Percentiles rank a stretch among this genome's conserved stretches.
phyloP scores from a whole-genome alignment of 768 basidiomycete genomes.

The Phanerochaete sordida region DNA sequence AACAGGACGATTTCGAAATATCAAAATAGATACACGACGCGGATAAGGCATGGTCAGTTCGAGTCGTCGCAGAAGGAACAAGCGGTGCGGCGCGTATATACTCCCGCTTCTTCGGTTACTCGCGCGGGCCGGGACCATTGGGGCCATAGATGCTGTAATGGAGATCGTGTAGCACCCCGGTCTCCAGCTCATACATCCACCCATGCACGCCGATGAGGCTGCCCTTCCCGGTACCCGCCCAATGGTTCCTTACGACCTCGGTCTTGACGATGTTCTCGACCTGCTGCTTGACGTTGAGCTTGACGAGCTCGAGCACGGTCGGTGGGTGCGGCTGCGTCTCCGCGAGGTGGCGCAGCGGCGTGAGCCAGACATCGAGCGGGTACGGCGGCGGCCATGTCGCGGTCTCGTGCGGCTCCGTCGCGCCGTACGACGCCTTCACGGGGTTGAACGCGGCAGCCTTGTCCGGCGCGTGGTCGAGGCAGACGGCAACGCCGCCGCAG shows the following conservation, averaged over 20 bases:
- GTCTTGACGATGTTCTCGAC: conserved; percentile 1
- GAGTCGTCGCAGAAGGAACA: too few species aligned
- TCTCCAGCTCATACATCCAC: conserved; percentile 10
- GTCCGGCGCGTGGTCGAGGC: conserved; percentile 9
- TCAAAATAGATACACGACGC: too few species aligned
- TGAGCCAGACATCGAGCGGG: conserved; percentile 8
- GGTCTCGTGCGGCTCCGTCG: neutral
- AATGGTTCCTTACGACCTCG: conserved; percentile 2
- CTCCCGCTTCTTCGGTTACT: too few species aligned
- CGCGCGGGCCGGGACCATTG: too few species aligned
- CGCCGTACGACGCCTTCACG: neutral
- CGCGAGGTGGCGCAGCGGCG: conserved; percentile 3
- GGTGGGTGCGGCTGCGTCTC: conserved; percentile 1
- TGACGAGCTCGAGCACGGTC: conserved; percentile 3
- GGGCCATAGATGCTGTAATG: neutral
- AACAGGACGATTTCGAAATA: too few species aligned
- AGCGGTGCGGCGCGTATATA: too few species aligned
- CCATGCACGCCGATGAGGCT: conserved; percentile 8
- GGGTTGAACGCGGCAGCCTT: conserved; percentile 4
- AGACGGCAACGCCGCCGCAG: conserved; percentile 13
- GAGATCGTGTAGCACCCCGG: neutral
- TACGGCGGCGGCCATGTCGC: conserved; percentile 6
- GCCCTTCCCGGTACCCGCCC: neutral
- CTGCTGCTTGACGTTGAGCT: conserved; percentile 7
- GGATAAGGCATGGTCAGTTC: too few species aligned